Conservation (phyloP, 345 rosid genomes). For the Hevea brasiliensis region DNA sequence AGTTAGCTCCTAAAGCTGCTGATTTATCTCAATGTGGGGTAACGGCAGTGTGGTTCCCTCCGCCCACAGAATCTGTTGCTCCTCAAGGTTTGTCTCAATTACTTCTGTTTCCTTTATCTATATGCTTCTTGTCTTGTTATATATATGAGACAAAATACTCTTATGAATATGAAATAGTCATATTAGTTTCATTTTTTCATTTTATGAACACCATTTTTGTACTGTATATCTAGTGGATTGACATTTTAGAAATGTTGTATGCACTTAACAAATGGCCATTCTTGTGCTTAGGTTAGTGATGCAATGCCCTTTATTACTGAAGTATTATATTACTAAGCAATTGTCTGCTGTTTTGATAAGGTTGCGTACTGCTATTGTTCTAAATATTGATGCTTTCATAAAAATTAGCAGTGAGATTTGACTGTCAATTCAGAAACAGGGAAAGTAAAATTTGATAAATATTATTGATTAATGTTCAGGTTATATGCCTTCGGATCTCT, state of each 20-base stretch:
- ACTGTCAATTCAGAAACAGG: no score
- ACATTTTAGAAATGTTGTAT: not conserved
- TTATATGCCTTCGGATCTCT: constrained; percentile 58
- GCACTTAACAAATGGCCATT: constrained; percentile 5
- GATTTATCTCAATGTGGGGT: constrained; percentile 46
- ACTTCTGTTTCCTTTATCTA: constrained; percentile 5
- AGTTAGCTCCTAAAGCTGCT: constrained; percentile 45
- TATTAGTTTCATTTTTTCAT: not conserved
- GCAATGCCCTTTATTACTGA: no score
- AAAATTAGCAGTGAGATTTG: not conserved
- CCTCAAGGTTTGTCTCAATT: constrained; percentile 39
- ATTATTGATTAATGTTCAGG: constrained; percentile 32
- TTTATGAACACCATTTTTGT: not conserved
- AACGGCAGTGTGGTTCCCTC: constrained; percentile 53
- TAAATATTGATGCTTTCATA: not conserved
- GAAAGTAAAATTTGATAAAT: not conserved
- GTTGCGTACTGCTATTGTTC: not conserved
- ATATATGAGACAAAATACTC: not conserved
- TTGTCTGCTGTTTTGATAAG: not conserved
- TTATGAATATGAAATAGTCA: constrained; percentile 1
- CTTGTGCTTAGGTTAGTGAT: not conserved
- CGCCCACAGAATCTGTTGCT: constrained; percentile 56
- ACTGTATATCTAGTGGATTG: not conserved
- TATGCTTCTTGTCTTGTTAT: not conserved
- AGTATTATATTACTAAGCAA: constrained; percentile 9